These are phyloP conservation scores for Pleurotus platypus DNA, from an alignment of 768 basidiomycete species.

Conservation along the genomic window DNA sequence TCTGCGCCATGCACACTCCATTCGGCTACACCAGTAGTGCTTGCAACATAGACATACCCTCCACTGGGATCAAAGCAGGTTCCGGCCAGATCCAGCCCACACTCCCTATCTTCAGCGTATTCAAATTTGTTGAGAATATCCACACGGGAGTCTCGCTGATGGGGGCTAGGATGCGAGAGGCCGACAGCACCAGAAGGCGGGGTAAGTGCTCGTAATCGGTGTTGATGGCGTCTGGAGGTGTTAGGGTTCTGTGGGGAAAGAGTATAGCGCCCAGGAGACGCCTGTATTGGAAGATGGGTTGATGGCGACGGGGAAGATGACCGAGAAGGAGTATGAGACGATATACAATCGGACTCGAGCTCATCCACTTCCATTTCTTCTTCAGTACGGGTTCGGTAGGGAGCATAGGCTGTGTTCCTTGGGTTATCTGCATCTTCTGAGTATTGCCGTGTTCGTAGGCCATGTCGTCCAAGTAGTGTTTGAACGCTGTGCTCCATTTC, in stretches of 20 bases:
- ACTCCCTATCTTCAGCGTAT: conserved; percentile 7
- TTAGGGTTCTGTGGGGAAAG: conserved; percentile 7
- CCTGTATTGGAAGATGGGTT: conserved; percentile 13
- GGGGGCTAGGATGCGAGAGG: neutral
- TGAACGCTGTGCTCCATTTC: conserved; percentile 56
- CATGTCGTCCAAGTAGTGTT: conserved; percentile 48
- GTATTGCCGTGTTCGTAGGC: conserved; percentile 31
- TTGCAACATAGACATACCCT: conserved; percentile 64
- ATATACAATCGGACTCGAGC: conserved; percentile 51
- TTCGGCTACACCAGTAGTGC: conserved; percentile 64
- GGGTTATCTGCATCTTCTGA: conserved; percentile 9
- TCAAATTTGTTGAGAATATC: neutral
- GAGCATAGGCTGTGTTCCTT: neutral
- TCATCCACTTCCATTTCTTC: conserved; percentile 49
- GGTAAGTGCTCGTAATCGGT: neutral
- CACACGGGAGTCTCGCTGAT: conserved; percentile 11
- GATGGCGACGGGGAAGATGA: conserved; percentile 43
- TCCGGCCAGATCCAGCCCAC: conserved; percentile 60
- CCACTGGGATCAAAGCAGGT: conserved; percentile 73
- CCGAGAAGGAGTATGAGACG: conserved; percentile 34
- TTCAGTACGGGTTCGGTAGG: conserved; percentile 14
- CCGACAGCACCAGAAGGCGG: neutral
- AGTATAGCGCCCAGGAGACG: conserved; percentile 10
- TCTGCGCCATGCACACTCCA: conserved; percentile 73
- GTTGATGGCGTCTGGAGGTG: neutral